phyloP scores from a whole-genome alignment of 2,329 filamentous ascomycete genomes.

The Dactylellina drechsleri region DNA sequence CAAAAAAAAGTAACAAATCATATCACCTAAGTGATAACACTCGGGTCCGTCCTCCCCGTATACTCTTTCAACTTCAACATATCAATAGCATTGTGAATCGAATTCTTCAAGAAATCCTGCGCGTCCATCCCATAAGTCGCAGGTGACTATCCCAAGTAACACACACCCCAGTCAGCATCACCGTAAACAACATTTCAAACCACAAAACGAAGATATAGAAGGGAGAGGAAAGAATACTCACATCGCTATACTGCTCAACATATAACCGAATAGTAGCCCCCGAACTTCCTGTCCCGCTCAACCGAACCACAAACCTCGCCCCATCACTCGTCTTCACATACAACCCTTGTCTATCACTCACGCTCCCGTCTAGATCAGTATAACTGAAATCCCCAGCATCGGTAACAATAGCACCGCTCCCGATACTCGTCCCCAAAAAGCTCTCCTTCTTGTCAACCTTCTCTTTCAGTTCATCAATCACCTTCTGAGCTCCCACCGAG shows the following conservation, averaged over 20 bases:
- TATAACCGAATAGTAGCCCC: constrained; percentile 97
- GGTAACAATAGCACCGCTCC: constrained; percentile 71
- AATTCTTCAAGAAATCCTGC: constrained; percentile 91
- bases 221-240: constrained; percentile 40
- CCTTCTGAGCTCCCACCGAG: constrained; percentile 87
- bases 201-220: neutral
- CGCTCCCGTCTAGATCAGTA: constrained; percentile 96
- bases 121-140: constrained; percentile 82
- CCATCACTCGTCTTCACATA: constrained; percentile 94
- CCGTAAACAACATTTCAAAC: neutral
- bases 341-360: constrained; percentile 94
- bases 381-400: constrained; percentile 97
- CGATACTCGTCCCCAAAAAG: constrained; percentile 85
- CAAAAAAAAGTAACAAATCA: neutral
- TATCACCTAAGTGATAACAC: constrained; percentile 84
- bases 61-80: constrained; percentile 94
- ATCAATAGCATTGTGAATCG: constrained; percentile 83
- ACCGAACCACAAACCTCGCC: constrained; percentile 90
- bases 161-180: constrained; percentile 39
- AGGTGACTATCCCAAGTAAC: constrained; percentile 66
- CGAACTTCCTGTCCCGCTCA: constrained; percentile 93
- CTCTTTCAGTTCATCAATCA: constrained; percentile 81
- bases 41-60: constrained; percentile 89
- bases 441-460: constrained; percentile 70
- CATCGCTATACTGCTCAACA: constrained; percentile 89